These are phyloP conservation scores for Xanthoconium purpureum DNA, from an alignment of 768 basidiomycete genomes.

Conservation along the genomic window DNA sequence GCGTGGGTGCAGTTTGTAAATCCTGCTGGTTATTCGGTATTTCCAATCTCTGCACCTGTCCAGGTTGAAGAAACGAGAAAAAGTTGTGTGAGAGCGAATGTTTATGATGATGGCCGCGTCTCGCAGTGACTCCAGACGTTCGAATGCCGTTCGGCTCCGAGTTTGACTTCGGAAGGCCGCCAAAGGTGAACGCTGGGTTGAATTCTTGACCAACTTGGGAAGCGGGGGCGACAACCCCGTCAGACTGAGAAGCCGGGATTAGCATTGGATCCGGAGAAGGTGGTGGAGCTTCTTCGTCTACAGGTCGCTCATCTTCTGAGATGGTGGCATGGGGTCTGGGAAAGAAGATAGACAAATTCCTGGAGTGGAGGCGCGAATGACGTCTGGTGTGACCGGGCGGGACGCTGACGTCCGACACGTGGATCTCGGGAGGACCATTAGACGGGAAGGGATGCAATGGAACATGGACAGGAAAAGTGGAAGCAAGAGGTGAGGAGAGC, in stretches of 20 bases:
- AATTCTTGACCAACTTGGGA: conserved; percentile 38
- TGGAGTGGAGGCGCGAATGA: conserved; percentile 79
- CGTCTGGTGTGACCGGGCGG: conserved; percentile 34
- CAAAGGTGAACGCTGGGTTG: conserved; percentile 63
- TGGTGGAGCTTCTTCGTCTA: conserved; percentile 47
- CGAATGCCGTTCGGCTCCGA: conserved; percentile 20
- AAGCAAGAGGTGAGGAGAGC: conserved; percentile 27
- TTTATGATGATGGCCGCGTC: conserved; percentile 83
- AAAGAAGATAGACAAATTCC: conserved; percentile 90
- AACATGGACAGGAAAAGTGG: conserved; percentile 28
- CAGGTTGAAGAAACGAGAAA: conserved; percentile 92
- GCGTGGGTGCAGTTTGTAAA: conserved; percentile 57
- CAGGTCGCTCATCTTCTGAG: conserved; percentile 57
- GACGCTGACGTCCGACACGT: conserved; percentile 12
- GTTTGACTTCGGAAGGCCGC: conserved; percentile 40
- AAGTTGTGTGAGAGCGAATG: conserved; percentile 94
- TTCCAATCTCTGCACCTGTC: conserved; percentile 19
- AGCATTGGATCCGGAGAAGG: conserved; percentile 41
- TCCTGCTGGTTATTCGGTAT: conserved; percentile 29
- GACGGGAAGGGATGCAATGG: conserved; percentile 27
- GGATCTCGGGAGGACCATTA: conserved; percentile 16
- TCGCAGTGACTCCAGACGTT: conserved; percentile 26
- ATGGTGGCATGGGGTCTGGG: conserved; percentile 67
- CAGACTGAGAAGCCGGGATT: conserved; percentile 42
- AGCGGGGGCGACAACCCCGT: conserved; percentile 19